Conservation (phyloP, 176 grass and related monocot species). For the Chrysopogon serrulatus region DNA sequence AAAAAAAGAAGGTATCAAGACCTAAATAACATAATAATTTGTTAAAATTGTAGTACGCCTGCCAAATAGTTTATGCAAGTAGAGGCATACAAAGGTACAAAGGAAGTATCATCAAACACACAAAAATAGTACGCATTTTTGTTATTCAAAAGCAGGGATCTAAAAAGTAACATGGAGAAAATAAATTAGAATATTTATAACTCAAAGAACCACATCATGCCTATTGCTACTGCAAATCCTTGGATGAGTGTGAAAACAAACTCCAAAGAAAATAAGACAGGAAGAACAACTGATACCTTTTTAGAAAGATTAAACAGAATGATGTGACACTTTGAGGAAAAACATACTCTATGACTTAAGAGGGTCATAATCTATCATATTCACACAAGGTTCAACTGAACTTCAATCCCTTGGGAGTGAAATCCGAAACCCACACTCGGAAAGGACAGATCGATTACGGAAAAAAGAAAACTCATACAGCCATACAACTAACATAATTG, state of each 20-base stretch:
- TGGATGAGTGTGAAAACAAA: neutral
- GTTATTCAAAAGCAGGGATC: neutral
- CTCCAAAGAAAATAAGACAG: neutral
- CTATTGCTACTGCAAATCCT: neutral
- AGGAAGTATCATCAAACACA: neutral
- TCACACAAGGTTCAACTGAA: neutral
- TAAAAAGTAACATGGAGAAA: neutral
- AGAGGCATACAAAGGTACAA: conserved; percentile 4
- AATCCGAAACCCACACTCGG: neutral
- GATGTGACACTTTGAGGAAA: neutral
- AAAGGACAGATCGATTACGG: neutral
- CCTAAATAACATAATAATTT: neutral
- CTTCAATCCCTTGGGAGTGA: neutral
- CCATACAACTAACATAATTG: neutral
- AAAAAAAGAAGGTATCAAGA: neutral
- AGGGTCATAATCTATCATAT: neutral
- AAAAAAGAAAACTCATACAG: neutral
- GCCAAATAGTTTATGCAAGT: neutral
- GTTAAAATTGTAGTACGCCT: neutral
- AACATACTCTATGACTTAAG: neutral
- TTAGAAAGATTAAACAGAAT: neutral
- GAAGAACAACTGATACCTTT: neutral
- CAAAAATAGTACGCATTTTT: neutral
- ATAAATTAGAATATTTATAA: conserved; percentile 1
- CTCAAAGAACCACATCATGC: neutral